These are phyloP conservation scores for Curvularia sp. DNA, from an alignment of 2,329 filamentous ascomycete genomes.

Conservation along the genomic window DNA sequence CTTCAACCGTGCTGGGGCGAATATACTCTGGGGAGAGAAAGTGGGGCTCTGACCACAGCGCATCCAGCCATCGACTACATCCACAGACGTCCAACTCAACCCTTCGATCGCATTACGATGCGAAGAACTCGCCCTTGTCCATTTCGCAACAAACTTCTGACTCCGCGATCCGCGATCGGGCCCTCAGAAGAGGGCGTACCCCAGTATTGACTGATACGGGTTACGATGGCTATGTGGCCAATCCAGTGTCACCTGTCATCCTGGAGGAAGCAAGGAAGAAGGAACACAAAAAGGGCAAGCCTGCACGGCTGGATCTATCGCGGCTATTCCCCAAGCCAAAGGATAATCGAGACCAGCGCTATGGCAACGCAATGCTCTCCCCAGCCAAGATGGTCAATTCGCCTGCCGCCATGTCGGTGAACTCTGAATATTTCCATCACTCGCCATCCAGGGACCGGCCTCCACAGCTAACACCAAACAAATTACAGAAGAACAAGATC, in stretches of 20 bases:
- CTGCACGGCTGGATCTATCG: slow-evolving; percentile 51
- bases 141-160: slow-evolving; percentile 56
- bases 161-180: slow-evolving; percentile 54
- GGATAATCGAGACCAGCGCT: slow-evolving; percentile 25
- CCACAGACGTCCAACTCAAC: slow-evolving; percentile 49
- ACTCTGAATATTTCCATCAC: slow-evolving; percentile 47
- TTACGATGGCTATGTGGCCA: slow-evolving; percentile 22
- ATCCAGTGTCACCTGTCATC: slow-evolving; percentile 32
- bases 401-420: slow-evolving; percentile 49
- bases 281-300: slow-evolving; percentile 43
- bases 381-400: slow-evolving; percentile 51
- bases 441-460: slow-evolving; percentile 44
- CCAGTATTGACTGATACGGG: slow-evolving; percentile 29
- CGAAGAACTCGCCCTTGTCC: slow-evolving; percentile 49
- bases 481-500: slow-evolving; percentile 34
- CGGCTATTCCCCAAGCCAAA: slow-evolving; percentile 52
- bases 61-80: slow-evolving; percentile 37
- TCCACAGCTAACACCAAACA: slow-evolving; percentile 26
- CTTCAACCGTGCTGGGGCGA: slow-evolving; percentile 44
- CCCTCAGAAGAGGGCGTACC: slow-evolving; percentile 50
- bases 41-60: slow-evolving; percentile 40
- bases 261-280: slow-evolving; percentile 29
- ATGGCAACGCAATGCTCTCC: slow-evolving; percentile 42
- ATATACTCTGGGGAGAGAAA: slow-evolving; percentile 32
- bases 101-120: slow-evolving; percentile 54